Evolutionary conservation across 75 land plant genomes (phyloP), one percentile per base, ranked within the genome.

Genomic region (Selaginella tamariscina): DNA sequence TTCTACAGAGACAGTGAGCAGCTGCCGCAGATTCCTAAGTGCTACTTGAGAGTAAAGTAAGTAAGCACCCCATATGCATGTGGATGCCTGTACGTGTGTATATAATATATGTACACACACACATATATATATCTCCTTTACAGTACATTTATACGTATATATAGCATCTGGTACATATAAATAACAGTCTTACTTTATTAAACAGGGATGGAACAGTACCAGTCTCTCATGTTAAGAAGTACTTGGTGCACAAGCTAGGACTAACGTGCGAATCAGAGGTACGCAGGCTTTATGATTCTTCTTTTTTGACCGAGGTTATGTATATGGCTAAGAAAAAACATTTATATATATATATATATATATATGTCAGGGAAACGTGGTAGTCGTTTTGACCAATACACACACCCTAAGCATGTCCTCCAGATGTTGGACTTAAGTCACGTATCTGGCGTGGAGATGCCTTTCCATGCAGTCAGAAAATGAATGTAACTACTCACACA

Each of bases 11-110:
- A 27, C 26, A 27, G 27, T n/a, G 62, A 59, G 26, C 26, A 27
- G 26, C 21, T 76, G 74, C 74, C 74, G 27, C 78, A 76, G 26
- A 56, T 76, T 70, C 65, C 69, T 20, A 76, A 76, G 32, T 33
- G 49, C 65, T 76, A 76, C 62, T 33, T 76, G 27, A 70, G 78
- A 32, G 65, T 76, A 33, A 76, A 71, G 78, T 75, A 71, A 24
- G 24, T 39, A 39, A 39, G 15, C 49, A 39, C 5, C n/a, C n/a
- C n/a, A n/a, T n/a, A n/a, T n/a, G n/a, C n/a, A n/a, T n/a, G n/a
- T n/a, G n/a, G n/a, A n/a, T n/a, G n/a, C n/a, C n/a, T n/a, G n/a
- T n/a, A n/a, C n/a, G n/a, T n/a, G n/a, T n/a, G n/a, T n/a, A n/a
- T n/a, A n/a, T n/a, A n/a, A n/a, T n/a, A n/a, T n/a, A n/a, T n/a